Evolutionary conservation across 768 basidiomycete species (phyloP), one percentile per base, ranked within the genome.

Genomic region (Suillus ampliporus): DNA sequence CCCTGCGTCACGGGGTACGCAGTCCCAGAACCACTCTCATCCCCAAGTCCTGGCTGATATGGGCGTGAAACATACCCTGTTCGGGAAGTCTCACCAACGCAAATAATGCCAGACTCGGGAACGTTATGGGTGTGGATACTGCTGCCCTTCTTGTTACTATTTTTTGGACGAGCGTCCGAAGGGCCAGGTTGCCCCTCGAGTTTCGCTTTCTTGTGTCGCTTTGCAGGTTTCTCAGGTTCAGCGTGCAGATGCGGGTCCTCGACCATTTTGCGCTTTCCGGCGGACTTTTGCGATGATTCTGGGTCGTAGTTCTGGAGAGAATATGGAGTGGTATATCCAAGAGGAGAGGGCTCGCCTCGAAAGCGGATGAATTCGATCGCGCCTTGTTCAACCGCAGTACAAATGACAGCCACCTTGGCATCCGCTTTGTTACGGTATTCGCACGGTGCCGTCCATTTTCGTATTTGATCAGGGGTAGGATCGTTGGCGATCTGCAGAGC

Each of bases 351-450:
- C 43, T 69, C 65, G 28, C 86, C 86, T 28, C 72, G 78, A 68
- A 84, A 87, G n/a, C 84, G 82, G 26, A 90, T 70, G 50, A 88
- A 81, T 63, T 90, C 88, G 46, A 90, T 70, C 19, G 79, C 77
- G 11, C 90, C 89, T 64, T 82, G 72, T 64, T 86, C 77, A 17
- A 81, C 83, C 3, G 88, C 90, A 3, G 74, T 72, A 59, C 78
- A 79, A 1, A 82, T 75, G 13, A 84, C 88, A 15, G 86, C 88
- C 17, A 80, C 75, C 70, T 83, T 89, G 6, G 89, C 89, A 64
- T 91, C 89, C 17, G 77, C 77, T 67, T 86, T 87, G 34, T 76
- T 83, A 46, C 82, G 78, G 69, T 88, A 89, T 61, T 85, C 80
- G 10, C 76, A 70, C 8, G 80, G 74, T 9, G 83, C 83, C 0